Evolutionary conservation across 345 rosid species (phyloP), one percentile per base, ranked within the genome.

Genomic region (Capsella bursapastoris): DNA sequence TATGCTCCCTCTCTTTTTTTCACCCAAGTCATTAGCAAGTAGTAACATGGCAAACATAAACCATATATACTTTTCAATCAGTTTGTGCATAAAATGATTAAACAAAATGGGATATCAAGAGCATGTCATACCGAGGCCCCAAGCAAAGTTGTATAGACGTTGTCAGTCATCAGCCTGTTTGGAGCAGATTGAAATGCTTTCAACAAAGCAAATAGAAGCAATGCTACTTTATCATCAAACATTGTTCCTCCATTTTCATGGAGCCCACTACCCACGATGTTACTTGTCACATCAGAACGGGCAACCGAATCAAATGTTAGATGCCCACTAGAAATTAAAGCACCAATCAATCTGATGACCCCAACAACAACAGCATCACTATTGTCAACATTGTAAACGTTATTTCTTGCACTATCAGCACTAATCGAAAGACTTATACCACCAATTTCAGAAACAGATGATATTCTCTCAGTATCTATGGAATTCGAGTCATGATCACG

Each of bases 161-260:
- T 89, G 75, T 78, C 80, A 11, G 98, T 92, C 94, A 96, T 76
- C 66, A 96, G 94, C 86, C 93, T 89, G 44, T 81, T 90, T 66
- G 98, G 96, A 72, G 97, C 98, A 52, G 97, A 89, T 80, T 88
- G 97, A 82, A 96, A 89, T 72, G 92, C 92, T 84, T 85, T 96
- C 78, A 86, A 97, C 83, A 96, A 76, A 63, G 98, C 94, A 87
- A 86, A 96, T 64, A 90, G 88, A 74, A 92, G 87, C 80, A 96
- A 89, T 62, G 97, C 80, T 57, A 96, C 96, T 84, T 86, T 96
- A 79, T 96, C 99, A 43, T 92, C 94, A 85, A 92, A 90, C 99
- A 92, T 96, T 53, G 91, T 83, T 59, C 91, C 85, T 31, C 88
- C 88, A 79, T 86, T 89, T 66, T 91, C 93, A 62, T 85, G 83